Evolutionary conservation across 768 basidiomycete species (phyloP).

Genomic region (Mycena belliarum): DNA sequence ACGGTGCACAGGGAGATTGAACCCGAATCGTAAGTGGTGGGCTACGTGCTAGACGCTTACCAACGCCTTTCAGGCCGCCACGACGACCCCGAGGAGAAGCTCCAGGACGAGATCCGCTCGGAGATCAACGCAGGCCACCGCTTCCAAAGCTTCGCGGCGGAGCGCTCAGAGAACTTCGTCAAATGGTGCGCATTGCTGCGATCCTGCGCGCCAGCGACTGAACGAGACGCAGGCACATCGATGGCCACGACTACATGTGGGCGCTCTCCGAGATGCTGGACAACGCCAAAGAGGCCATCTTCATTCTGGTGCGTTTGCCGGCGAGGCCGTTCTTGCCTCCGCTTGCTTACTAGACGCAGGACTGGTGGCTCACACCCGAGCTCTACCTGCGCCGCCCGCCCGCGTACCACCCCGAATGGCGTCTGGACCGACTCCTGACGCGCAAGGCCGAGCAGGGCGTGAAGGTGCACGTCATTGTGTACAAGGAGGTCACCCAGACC

Average conservation of each 20-base stretch:
- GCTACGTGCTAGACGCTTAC: background rate
- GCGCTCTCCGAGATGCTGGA: conserved; percentile 91
- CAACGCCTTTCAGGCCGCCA: conserved; percentile 52
- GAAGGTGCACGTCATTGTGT: conserved; percentile 87
- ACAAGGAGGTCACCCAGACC: conserved; percentile 94
- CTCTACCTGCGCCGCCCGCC: conserved; percentile 93
- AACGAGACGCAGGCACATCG: conserved; percentile 63
- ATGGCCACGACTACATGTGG: conserved; percentile 97
- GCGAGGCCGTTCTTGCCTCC: no score
- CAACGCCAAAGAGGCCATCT: conserved; percentile 78
- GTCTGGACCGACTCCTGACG: conserved; percentile 82
- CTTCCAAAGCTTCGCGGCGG: conserved; percentile 80
- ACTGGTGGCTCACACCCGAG: conserved; percentile 96
- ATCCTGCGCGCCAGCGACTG: background rate
- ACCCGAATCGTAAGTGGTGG: conserved; percentile 45
- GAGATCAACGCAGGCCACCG: conserved; percentile 80
- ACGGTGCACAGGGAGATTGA: conserved; percentile 35
- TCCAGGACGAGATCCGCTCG: conserved; percentile 67
- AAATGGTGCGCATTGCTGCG: conserved; percentile 64
- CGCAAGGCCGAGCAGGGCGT: conserved; percentile 93
- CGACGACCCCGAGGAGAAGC: conserved; percentile 73
- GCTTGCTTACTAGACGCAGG: conserved; percentile 48
- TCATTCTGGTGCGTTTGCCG: conserved; percentile 75
- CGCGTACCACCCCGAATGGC: conserved; percentile 81
- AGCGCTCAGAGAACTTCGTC: conserved; percentile 68